Conservation (phyloP, 192 early-diverging fungal genomes). For the Diversispora epigaea region DNA sequence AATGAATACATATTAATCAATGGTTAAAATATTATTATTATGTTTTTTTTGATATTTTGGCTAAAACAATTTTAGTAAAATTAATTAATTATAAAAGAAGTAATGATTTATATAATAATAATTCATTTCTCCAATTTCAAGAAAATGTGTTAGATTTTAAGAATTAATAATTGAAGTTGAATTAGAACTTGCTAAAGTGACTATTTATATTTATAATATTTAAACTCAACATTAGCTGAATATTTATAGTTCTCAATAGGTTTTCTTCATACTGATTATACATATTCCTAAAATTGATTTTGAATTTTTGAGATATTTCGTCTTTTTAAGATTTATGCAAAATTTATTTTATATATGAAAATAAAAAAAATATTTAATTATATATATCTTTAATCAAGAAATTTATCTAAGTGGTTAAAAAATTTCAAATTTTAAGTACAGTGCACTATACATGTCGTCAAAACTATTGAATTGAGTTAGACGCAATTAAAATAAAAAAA, state of each 20-base stretch:
- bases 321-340: no score
- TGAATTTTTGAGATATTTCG: no score
- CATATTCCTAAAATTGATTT: no score
- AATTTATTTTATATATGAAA: no score
- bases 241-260: neutral
- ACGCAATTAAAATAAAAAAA: no score
- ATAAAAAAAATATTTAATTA: no score
- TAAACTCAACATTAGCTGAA: neutral
- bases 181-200: neutral
- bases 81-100: constrained; percentile 4
- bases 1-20: neutral
- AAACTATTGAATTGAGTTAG: no score
- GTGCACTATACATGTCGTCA: no score
- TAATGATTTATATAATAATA: constrained; percentile 1
- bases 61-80: constrained; percentile 4
- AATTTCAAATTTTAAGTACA: no score
- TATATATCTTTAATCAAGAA: no score
- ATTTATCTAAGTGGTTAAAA: no score
- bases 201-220: neutral
- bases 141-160: constrained; percentile 10
- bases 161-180: neutral
- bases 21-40: constrained; percentile 1
- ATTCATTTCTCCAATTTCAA: constrained; percentile 1
- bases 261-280: constrained; percentile 17
- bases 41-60: neutral